A percentile compares a stretch with the other conserved stretches of the same genome.
Evolutionary conservation across 257 asterid genomes (phyloP).

Genomic region (Apocynum venetum): DNA sequence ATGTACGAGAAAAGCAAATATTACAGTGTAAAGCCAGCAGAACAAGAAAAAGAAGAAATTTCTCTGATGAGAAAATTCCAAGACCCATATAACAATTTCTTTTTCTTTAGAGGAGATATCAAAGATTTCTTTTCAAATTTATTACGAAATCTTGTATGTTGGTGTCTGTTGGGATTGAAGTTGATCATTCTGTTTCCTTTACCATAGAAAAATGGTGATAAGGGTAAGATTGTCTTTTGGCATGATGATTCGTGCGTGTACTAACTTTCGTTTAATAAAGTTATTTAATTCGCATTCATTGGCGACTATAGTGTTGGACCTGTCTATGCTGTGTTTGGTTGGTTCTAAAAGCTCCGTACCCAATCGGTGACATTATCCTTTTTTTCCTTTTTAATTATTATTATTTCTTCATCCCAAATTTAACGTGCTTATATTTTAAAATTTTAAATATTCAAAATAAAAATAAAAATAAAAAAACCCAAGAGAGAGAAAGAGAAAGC

Average conservation of each 20-base stretch:
- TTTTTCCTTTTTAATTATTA: too few species aligned
- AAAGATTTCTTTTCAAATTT: not conserved
- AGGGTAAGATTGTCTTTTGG: slow-evolving; percentile 5
- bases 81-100: not conserved
- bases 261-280: not conserved
- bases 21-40: not conserved
- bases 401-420: too few species aligned
- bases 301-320: not conserved
- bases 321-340: not conserved
- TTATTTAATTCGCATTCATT: not conserved
- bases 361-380: not conserved
- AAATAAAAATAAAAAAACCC: slow-evolving; percentile 21
- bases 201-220: not conserved
- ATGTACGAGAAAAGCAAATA: not conserved
- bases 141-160: not conserved
- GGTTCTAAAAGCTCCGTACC: not conserved
- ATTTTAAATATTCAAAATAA: too few species aligned
- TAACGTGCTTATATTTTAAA: too few species aligned
- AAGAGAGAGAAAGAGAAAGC: slow-evolving; percentile 19
- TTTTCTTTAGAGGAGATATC: not conserved
- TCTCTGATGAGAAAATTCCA: not conserved
- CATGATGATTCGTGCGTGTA: not conserved
- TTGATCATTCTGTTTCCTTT: not conserved
- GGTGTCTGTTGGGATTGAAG: slow-evolving; percentile 6
- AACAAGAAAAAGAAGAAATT: not conserved